Percentiles rank a stretch among this genome's conserved stretches.
phyloP scores from a whole-genome alignment of 1,284 basidiomycete species.

The Sanghuangporus sanghuang region DNA sequence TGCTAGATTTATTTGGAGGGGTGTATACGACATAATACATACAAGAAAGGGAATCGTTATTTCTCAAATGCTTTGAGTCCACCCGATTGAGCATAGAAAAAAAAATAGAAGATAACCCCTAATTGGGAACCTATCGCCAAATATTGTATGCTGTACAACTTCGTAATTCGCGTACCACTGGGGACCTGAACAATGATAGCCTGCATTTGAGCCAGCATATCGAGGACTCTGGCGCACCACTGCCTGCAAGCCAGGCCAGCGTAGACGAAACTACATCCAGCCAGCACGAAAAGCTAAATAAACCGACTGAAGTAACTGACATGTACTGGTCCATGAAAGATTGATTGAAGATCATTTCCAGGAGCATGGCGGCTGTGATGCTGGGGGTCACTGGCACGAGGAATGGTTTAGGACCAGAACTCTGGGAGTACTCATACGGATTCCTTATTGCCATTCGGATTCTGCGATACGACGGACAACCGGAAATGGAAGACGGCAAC shows the following conservation, averaged over 20 bases:
- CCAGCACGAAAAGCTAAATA: background rate
- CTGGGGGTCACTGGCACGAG: background rate
- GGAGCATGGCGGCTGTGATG: background rate
- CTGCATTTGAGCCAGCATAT: background rate
- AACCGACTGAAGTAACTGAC: background rate
- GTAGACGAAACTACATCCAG: background rate
- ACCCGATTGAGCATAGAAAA: no score
- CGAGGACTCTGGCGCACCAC: background rate
- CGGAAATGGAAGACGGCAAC: background rate
- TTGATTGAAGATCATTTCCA: background rate
- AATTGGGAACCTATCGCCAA: background rate
- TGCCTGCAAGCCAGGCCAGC: background rate
- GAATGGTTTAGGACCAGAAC: background rate
- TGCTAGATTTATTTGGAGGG: no score
- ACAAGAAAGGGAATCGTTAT: no score
- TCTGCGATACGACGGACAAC: background rate
- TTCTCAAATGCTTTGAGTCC: no score
- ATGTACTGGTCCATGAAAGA: background rate
- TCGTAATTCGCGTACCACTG: background rate
- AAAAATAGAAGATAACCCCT: constrained; percentile 23
- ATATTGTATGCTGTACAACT: background rate
- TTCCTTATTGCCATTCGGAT: background rate
- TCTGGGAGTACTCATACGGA: background rate
- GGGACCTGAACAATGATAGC: background rate
- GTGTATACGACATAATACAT: no score